phyloP scores from a whole-genome alignment of 768 basidiomycete genomes.

The Dentipellis sp. region DNA sequence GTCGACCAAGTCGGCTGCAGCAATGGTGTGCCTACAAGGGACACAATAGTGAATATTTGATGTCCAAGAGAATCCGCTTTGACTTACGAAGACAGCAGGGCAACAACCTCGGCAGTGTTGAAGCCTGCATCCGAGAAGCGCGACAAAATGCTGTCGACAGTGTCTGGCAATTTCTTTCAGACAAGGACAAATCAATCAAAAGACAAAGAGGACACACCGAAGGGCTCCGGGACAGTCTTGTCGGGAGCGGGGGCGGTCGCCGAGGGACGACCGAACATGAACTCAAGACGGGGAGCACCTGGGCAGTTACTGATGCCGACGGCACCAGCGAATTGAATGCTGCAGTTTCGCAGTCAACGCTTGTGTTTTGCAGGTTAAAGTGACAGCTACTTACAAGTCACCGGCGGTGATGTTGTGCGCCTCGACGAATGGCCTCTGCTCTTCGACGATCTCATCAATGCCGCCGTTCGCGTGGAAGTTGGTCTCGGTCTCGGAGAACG shows the following conservation, averaged over 20 bases:
- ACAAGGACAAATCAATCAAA: not conserved
- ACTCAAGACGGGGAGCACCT: conserved; percentile 24
- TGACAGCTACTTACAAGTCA: conserved; percentile 31
- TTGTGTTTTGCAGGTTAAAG: not conserved
- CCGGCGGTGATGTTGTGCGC: conserved; percentile 30
- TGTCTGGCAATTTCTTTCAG: conserved; percentile 7
- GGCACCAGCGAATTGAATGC: conserved; percentile 25
- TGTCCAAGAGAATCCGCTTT: not conserved
- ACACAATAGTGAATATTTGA: not conserved
- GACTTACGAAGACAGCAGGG: conserved; percentile 25
- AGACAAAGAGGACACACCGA: not conserved
- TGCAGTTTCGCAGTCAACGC: not conserved
- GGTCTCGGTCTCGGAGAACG: conserved; percentile 8
- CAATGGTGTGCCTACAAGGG: conserved; percentile 11
- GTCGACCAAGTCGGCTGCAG: conserved; percentile 20
- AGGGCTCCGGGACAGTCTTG: conserved; percentile 28
- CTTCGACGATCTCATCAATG: conserved; percentile 13
- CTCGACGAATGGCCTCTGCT: conserved; percentile 26
- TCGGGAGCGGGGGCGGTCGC: conserved; percentile 21
- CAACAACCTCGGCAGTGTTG: conserved; percentile 23
- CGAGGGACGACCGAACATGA: conserved; percentile 24
- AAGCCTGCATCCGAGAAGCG: conserved; percentile 28
- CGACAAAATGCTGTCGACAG: conserved; percentile 17
- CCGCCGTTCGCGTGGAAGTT: conserved; percentile 16
- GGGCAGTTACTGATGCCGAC: conserved; percentile 26